Percentiles rank a stretch among this genome's conserved stretches.
phyloP scores from a whole-genome alignment of 2,329 filamentous ascomycete species.

The Arthrinium phaeospermum region DNA sequence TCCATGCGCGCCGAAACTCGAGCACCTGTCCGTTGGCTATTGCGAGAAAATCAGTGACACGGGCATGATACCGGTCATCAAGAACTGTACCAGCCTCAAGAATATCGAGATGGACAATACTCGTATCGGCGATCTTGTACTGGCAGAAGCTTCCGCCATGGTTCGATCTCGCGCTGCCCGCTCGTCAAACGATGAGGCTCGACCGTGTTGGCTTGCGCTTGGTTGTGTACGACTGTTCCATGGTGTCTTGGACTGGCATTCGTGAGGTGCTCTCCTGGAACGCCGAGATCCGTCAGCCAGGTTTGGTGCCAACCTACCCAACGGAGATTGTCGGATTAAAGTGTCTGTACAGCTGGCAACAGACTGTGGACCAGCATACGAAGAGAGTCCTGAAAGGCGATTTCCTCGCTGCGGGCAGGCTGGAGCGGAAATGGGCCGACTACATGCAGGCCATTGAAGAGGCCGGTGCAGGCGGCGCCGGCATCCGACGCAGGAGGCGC shows the following conservation, averaged over 20 bases:
- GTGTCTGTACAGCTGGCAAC: conserved; percentile 95
- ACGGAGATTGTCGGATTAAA: conserved; percentile 85
- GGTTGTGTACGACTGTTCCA: conserved; percentile 88
- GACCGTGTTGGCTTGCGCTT: conserved; percentile 72
- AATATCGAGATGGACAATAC: conserved; percentile 93
- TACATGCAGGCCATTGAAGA: conserved; percentile 95
- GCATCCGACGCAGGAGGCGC: conserved; percentile 72
- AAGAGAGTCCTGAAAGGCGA: conserved; percentile 84
- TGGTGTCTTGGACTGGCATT: conserved; percentile 91
- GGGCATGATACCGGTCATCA: conserved; percentile 83
- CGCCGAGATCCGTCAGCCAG: conserved; percentile 68
- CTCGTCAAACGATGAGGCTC: conserved; percentile 43
- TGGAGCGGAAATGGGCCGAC: conserved; percentile 91
- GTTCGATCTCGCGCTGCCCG: conserved; percentile 67
- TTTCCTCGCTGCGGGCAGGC: conserved; percentile 72
- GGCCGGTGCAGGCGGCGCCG: conserved; percentile 70
- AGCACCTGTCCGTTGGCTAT: conserved; percentile 87
- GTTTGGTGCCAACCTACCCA: conserved; percentile 61
- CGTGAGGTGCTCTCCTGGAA: conserved; percentile 87
- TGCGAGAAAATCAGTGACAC: conserved; percentile 85
- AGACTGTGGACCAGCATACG: conserved; percentile 91
- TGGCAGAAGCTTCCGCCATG: conserved; percentile 84
- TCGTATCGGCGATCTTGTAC: conserved; percentile 81
- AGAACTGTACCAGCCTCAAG: conserved; percentile 71
- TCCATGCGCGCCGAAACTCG: conserved; percentile 72